Percentiles rank a stretch among this genome's conserved stretches.
These are phyloP conservation scores for Pulveroboletus sp. DNA, from an alignment of 768 basidiomycete species.

Conservation along the genomic window DNA sequence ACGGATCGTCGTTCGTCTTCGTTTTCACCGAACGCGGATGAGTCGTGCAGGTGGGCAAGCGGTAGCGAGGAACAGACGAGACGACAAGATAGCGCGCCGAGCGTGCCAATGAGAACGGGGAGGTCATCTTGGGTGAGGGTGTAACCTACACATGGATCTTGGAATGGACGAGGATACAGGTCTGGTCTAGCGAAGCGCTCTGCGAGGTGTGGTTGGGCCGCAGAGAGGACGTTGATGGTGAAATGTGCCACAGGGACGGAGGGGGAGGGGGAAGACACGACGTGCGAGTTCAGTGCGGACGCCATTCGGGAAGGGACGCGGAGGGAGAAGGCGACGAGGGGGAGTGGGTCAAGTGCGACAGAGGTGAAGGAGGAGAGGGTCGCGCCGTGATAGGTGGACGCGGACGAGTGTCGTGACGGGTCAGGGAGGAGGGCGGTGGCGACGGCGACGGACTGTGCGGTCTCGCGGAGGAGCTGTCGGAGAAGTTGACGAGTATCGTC, in stretches of 20 bases:
- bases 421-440: constrained; percentile 62
- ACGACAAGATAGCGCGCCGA: constrained; percentile 72
- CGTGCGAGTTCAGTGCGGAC: constrained; percentile 39
- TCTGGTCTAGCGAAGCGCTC: constrained; percentile 70
- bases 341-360: constrained; percentile 83
- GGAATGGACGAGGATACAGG: constrained; percentile 58
- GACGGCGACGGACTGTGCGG: constrained; percentile 83
- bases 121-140: constrained; percentile 47
- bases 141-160: constrained; percentile 32
- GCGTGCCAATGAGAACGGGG: constrained; percentile 51
- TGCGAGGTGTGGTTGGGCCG: constrained; percentile 58
- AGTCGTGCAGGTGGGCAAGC: constrained; percentile 48
- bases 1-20: neutral
- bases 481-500: constrained; percentile 30
- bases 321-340: constrained; percentile 85
- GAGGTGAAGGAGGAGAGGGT: constrained; percentile 93
- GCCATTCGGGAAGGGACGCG: constrained; percentile 90
- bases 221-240: constrained; percentile 78
- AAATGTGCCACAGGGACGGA: constrained; percentile 39
- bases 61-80: constrained; percentile 59
- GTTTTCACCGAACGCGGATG: neutral
- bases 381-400: constrained; percentile 67
- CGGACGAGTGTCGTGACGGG: neutral
- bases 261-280: constrained; percentile 4
- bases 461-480: constrained; percentile 61